Evolutionary conservation across 169 alveolate genomes (phyloP).

Genomic region (Plasmodium vivax): DNA sequence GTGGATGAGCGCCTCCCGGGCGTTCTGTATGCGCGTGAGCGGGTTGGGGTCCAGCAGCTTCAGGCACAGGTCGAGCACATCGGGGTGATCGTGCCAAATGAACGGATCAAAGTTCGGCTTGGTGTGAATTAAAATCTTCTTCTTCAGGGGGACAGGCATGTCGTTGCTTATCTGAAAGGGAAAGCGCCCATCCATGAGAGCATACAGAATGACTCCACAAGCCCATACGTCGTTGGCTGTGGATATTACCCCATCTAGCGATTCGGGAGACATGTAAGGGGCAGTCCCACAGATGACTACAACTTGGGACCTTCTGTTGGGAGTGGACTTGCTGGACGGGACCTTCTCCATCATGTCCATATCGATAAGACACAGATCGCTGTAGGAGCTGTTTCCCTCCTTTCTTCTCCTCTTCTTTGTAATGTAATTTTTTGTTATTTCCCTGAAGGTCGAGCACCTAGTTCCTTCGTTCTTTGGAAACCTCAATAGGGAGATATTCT

Average conservation of each 20-base stretch:
- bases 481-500: background rate
- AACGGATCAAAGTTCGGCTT: constrained; percentile 77
- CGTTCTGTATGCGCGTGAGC: constrained; percentile 75
- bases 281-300: constrained; percentile 58
- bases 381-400: constrained; percentile 4
- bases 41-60: constrained; percentile 76
- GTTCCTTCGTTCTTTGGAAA: background rate
- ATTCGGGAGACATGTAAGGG: constrained; percentile 77
- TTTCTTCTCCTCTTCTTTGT: constrained; percentile 9
- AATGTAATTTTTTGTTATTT: background rate
- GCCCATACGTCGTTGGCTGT: constrained; percentile 81
- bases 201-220: constrained; percentile 79
- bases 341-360: constrained; percentile 71
- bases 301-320: background rate
- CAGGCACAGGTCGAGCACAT: constrained; percentile 81
- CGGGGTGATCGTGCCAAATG: constrained; percentile 77
- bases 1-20: constrained; percentile 86
- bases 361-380: constrained; percentile 52
- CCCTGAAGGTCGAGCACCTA: background rate
- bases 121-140: constrained; percentile 59
- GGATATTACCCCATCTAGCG: constrained; percentile 71
- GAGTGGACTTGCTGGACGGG: background rate
- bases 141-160: constrained; percentile 57
- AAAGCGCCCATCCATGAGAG: constrained; percentile 78
- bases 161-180: constrained; percentile 72